Conservation (phyloP, 495 filamentous ascomycete species). For the Trichoderma virens region DNA sequence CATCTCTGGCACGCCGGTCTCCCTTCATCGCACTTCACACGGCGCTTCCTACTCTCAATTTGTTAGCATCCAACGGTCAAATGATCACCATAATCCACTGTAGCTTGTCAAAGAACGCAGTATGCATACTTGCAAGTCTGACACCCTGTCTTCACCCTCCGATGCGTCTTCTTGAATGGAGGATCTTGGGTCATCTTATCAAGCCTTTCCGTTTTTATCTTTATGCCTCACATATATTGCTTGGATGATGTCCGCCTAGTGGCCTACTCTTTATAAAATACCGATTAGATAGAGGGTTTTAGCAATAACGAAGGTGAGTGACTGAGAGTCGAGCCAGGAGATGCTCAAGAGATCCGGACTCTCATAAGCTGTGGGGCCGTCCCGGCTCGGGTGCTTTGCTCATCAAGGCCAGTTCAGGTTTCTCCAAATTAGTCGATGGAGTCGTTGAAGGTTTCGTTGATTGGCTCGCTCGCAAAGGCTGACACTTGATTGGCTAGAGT, state of each 20-base stretch:
- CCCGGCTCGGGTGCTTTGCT: not conserved
- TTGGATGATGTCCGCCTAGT: not conserved
- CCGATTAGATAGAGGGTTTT: not conserved
- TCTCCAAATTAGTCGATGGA: not conserved
- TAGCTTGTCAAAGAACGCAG: not conserved
- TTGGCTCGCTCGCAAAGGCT: constrained; percentile 6
- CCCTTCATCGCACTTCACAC: constrained; percentile 52
- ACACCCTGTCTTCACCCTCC: constrained; percentile 43
- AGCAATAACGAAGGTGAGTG: not conserved
- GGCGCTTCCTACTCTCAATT: constrained; percentile 26
- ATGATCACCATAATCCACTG: not conserved
- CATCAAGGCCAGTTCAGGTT: not conserved
- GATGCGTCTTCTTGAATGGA: not conserved
- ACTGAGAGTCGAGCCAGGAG: not conserved
- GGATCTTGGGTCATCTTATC: not conserved
- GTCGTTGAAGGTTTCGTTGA: not conserved
- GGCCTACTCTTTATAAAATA: not conserved
- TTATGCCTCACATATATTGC: not conserved
- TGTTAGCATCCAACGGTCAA: not conserved
- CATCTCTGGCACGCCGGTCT: constrained; percentile 47
- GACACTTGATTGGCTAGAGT: not conserved
- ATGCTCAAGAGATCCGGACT: not conserved
- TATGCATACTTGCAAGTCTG: constrained; percentile 45
- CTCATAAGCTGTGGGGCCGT: not conserved
- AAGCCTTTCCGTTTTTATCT: not conserved